Conservation (phyloP, 805 yeast genomes). For the Huiozyma naganishii region DNA sequence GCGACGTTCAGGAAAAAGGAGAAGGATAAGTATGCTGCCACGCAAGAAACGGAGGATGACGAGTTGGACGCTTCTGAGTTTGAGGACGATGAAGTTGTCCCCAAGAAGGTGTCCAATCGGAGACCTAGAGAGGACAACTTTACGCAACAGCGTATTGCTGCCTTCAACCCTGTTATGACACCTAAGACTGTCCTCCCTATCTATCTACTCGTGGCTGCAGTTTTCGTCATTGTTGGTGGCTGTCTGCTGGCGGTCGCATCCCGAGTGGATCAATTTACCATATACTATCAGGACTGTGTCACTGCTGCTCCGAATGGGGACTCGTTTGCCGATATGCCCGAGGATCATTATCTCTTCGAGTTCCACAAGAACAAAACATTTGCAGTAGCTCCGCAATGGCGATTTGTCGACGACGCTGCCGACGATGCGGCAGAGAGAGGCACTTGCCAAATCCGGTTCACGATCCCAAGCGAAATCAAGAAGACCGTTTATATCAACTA, state of each 20-base stretch:
- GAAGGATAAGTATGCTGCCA: conserved; percentile 8
- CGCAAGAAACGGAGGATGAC: conserved; percentile 20
- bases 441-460: conserved; percentile 64
- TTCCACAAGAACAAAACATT: conserved; percentile 38
- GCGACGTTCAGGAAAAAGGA: conserved; percentile 21
- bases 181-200: conserved; percentile 83
- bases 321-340: conserved; percentile 43
- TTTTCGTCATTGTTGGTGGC: conserved; percentile 86
- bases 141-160: conserved; percentile 51
- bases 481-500: conserved; percentile 73
- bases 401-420: conserved; percentile 33
- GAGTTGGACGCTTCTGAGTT: conserved; percentile 28
- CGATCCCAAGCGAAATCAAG: conserved; percentile 57
- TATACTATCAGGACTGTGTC: conserved; percentile 70
- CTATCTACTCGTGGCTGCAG: conserved; percentile 58
- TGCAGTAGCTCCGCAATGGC: conserved; percentile 54
- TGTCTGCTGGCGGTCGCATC: conserved; percentile 63
- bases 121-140: conserved; percentile 68
- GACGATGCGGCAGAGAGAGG: conserved; percentile 44
- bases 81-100: conserved; percentile 31
- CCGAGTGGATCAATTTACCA: conserved; percentile 56
- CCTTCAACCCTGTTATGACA: conserved; percentile 73
- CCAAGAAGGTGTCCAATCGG: conserved; percentile 38
- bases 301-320: conserved; percentile 35
- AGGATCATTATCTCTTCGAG: conserved; percentile 42